Base-by-base conservation (phyloP, 768 basidiomycete species). In the Albatrellus ellisii region DNA sequence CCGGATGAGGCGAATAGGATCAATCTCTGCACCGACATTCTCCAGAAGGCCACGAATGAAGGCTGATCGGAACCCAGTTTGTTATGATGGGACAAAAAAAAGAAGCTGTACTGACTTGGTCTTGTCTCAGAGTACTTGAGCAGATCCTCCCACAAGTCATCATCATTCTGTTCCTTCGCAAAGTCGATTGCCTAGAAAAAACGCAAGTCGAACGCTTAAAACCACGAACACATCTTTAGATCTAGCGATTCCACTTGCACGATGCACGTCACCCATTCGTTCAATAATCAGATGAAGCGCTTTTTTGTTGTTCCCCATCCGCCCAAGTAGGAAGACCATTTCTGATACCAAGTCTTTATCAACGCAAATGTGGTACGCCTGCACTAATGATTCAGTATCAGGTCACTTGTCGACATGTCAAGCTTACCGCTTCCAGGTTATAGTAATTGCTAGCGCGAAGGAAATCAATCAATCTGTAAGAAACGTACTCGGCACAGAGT, bases 111-210 rank as follows among this genome's bases (percentile, higher is more conserved):
- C 73, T 42, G 42, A 90, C 90, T 62, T 28, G 95, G 95, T 44
- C 90, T 68, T 9, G 86, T 92, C 59, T 98, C 95, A 0, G 92
- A 94, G 53, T 98, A 98, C 46, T 71, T 78, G 21, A 99, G 63
- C 7, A 99, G 69, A 56, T 98, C 94, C 53, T 98, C 94, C 95
- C 94, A 99, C 0, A 99, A 73, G 57, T 98, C 95, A 46, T 91
- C 82, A 48, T 98, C 95, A 40, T 79, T 82, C 58, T 97, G 94
- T 57, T 97, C 91, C 54, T 92, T 94, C 2, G 92, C 94, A 48
- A 99, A 99, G 45, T 97, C 94, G 53, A 99, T 98, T 3, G 94
- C 42, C 38, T 46, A 15, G 20, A 29, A 17, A n/a, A n/a, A 15
- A 43, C 21, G 14, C 17, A 29, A 28, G 5, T 20, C 20, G 6